Evolutionary conservation across 2,329 filamentous ascomycete genomes (phyloP), one percentile per base, ranked within the genome.

Genomic region (Alternaria solani): DNA sequence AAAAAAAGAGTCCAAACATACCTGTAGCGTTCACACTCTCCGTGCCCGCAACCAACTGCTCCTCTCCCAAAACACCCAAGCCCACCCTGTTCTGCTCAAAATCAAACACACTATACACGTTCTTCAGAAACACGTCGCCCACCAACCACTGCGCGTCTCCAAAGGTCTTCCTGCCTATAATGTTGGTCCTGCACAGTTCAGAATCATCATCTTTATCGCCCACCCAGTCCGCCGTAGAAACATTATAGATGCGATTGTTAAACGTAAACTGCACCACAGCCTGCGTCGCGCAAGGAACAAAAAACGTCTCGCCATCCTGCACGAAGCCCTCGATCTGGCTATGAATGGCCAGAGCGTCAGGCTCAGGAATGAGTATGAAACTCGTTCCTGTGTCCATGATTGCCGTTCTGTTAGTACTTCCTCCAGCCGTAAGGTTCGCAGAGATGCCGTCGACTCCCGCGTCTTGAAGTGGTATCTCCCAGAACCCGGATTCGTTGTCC

Each of bases 351-450:
- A 85, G 82, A 2, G 92, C 91, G 69, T 93, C 89, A 2, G 81
- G 80, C 1, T 83, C 78, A 1, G 92, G 91, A 6, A 91, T 87
- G 64, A 96, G 88, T 28, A 93, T 86, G 75, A 90, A 95, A 0
- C 89, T 91, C 0, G 93, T 95, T 51, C 93, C 93, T 0, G 91
- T 93, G 77, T 96, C 93, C 67, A 96, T 89, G 74, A 93, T 92
- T 32, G 89, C 91, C 1, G 83, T 82, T 49, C 85, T 87, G 5
- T 49, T 36, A 1, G 23, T 2, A 16, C 20, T 42, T 7, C 36
- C 77, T 11, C 36, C 77, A 79, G 7, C 23, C 1, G 70, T 75
- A 9, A 89, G 81, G 8, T 64, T 67, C 7, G 66, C 23, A 0
- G 85, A 80, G 43, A 85, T 83, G 47, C 86, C 89, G 59, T 89